phyloP scores from a whole-genome alignment of 352 stramenopile species.

The Pythium aristosporum region DNA sequence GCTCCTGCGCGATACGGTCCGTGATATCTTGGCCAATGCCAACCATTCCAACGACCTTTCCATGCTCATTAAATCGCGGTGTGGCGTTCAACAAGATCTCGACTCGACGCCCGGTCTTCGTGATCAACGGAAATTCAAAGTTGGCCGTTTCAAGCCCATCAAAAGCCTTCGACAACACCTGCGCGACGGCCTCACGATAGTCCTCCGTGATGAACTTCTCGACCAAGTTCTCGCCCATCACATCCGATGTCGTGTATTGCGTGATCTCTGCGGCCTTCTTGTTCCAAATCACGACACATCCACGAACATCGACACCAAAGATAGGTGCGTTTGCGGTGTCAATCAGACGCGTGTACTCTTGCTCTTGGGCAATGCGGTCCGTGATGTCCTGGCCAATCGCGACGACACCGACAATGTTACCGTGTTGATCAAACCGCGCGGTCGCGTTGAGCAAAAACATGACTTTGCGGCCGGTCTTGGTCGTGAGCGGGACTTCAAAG shows the following conservation, averaged over 20 bases:
- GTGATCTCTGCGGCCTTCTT: slow-evolving; percentile 89
- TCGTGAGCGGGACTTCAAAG: slow-evolving; percentile 87
- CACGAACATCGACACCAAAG: slow-evolving; percentile 87
- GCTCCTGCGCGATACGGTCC: slow-evolving; percentile 50
- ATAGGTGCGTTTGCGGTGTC: slow-evolving; percentile 90
- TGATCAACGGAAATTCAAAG: slow-evolving; percentile 78
- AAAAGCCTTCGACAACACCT: slow-evolving; percentile 51
- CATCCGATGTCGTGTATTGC: slow-evolving; percentile 62
- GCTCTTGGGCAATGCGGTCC: slow-evolving; percentile 84
- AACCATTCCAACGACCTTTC: slow-evolving; percentile 65
- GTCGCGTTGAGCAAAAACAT: slow-evolving; percentile 88
- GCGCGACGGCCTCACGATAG: slow-evolving; percentile 48
- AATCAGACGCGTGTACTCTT: slow-evolving; percentile 89
- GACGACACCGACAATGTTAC: slow-evolving; percentile 77
- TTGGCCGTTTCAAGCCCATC: slow-evolving; percentile 52
- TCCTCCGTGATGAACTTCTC: slow-evolving; percentile 60
- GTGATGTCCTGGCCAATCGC: slow-evolving; percentile 87
- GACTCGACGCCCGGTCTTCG: slow-evolving; percentile 60
- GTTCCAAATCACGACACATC: slow-evolving; percentile 92
- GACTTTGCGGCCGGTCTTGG: slow-evolving; percentile 75
- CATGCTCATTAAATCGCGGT: slow-evolving; percentile 53
- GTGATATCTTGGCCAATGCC: slow-evolving; percentile 70
- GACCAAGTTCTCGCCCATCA: slow-evolving; percentile 59
- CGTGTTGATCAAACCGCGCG: slow-evolving; percentile 79
- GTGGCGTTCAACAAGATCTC: slow-evolving; percentile 80